These are phyloP conservation scores for Phylloporus sp. DNA, from an alignment of 768 basidiomycete genomes.

Conservation along the genomic window DNA sequence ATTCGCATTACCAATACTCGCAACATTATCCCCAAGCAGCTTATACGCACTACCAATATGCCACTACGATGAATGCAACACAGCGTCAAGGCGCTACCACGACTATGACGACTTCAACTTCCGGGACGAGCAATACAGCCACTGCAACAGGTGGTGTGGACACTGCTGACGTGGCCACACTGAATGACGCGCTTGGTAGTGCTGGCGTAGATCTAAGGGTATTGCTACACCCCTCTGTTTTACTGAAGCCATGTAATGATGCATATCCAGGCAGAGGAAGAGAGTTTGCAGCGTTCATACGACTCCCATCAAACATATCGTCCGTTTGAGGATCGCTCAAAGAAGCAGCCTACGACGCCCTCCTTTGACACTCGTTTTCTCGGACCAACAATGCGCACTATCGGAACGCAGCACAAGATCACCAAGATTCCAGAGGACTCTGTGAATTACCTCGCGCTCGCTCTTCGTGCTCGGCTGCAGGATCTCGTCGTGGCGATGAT, in stretches of 20 bases:
- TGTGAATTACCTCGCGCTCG: conserved; percentile 74
- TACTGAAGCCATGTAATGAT: not conserved
- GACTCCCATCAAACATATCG: conserved; percentile 62
- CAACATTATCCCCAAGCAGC: conserved; percentile 36
- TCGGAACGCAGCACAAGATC: conserved; percentile 69
- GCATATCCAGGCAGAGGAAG: conserved; percentile 74
- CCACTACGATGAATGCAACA: conserved; percentile 26
- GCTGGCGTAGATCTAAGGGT: conserved; percentile 86
- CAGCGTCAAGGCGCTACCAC: conserved; percentile 29
- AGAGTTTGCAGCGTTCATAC: conserved; percentile 64
- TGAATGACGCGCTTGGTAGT: conserved; percentile 83
- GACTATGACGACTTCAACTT: conserved; percentile 8
- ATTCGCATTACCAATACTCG: conserved; percentile 45
- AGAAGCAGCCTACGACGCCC: conserved; percentile 68
- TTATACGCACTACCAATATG: conserved; percentile 44
- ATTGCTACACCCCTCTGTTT: conserved; percentile 16
- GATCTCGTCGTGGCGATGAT: conserved; percentile 67
- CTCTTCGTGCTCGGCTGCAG: conserved; percentile 70
- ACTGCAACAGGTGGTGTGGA: conserved; percentile 42
- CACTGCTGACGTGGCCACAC: conserved; percentile 67
- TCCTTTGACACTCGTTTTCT: conserved; percentile 67
- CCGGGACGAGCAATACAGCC: conserved; percentile 19
- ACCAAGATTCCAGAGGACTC: conserved; percentile 64
- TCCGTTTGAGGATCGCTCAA: conserved; percentile 71
- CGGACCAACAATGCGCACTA: conserved; percentile 61